Percentiles rank a stretch among this genome's conserved stretches.
phyloP scores from a whole-genome alignment of 2,329 filamentous ascomycete species.

The Amylocarpus encephaloides region DNA sequence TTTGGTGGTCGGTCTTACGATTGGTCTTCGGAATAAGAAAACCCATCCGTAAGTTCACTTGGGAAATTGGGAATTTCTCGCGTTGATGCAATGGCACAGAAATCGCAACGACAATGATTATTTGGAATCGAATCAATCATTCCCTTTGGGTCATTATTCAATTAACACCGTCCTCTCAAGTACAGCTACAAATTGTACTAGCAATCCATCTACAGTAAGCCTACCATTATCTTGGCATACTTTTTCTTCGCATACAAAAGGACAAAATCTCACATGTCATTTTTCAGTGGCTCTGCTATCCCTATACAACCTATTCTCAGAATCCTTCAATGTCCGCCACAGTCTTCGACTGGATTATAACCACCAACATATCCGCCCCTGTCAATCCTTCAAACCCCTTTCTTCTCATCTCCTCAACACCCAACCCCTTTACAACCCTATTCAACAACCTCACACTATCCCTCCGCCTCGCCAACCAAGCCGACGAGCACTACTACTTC shows the following conservation, averaged over 20 bases:
- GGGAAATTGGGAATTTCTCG: not conserved
- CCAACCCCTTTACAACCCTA: slow-evolving; percentile 49
- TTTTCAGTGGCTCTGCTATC: slow-evolving; percentile 43
- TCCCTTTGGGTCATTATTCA: slow-evolving; percentile 58
- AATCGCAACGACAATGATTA: not conserved
- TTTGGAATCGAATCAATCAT: slow-evolving; percentile 29
- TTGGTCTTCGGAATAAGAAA: slow-evolving; percentile 26
- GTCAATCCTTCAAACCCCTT: slow-evolving; percentile 21
- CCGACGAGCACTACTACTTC: slow-evolving; percentile 53
- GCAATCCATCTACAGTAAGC: slow-evolving; percentile 40
- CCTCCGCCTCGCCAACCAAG: slow-evolving; percentile 40
- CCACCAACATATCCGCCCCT: slow-evolving; percentile 33
- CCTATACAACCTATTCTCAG: slow-evolving; percentile 44
- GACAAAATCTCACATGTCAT: too few species aligned
- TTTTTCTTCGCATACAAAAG: not conserved
- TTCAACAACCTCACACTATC: slow-evolving; percentile 48
- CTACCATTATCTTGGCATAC: slow-evolving; percentile 36
- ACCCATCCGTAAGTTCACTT: slow-evolving; percentile 10
- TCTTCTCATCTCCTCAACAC: slow-evolving; percentile 46
- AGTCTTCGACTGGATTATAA: slow-evolving; percentile 58
- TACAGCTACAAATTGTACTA: slow-evolving; percentile 49
- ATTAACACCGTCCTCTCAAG: slow-evolving; percentile 52
- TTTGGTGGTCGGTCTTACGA: slow-evolving; percentile 29
- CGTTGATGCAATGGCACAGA: not conserved
- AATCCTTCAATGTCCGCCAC: slow-evolving; percentile 37